phyloP scores from a whole-genome alignment of 257 asterid species.

The Agastache rugosa region DNA sequence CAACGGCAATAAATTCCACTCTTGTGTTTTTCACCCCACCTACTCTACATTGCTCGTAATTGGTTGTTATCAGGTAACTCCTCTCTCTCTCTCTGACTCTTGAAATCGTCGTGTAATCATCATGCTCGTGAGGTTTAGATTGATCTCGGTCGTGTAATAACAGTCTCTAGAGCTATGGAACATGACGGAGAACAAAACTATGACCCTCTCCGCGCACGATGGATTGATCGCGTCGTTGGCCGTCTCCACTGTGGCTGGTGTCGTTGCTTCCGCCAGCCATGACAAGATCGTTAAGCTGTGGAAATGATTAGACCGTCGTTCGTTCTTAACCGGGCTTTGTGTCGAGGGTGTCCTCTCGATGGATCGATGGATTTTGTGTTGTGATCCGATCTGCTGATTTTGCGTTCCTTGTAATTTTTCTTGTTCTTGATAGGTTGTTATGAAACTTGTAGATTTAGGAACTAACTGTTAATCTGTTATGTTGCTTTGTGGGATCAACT shows the following conservation, averaged over 20 bases:
- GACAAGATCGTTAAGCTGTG: slow-evolving; percentile 86
- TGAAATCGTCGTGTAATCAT: background rate
- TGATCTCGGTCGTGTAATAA: background rate
- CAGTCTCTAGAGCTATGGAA: slow-evolving; percentile 96
- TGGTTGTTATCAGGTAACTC: slow-evolving; percentile 90
- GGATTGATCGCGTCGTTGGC: slow-evolving; percentile 84
- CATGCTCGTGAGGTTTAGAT: background rate
- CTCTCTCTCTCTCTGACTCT: slow-evolving; percentile 12
- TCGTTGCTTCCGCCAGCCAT: slow-evolving; percentile 93
- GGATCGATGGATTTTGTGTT: slow-evolving; percentile 6
- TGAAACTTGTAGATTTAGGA: slow-evolving; percentile 36
- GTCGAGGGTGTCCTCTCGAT: background rate
- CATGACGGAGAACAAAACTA: slow-evolving; percentile 77
- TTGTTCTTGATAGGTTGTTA: slow-evolving; percentile 3
- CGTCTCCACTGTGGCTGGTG: slow-evolving; percentile 69
- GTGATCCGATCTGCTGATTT: slow-evolving; percentile 16
- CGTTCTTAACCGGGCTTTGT: background rate
- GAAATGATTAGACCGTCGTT: slow-evolving; percentile 46
- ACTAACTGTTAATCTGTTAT: slow-evolving; percentile 25
- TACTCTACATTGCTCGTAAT: slow-evolving; percentile 81
- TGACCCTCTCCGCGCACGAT: slow-evolving; percentile 84
- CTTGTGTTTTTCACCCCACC: slow-evolving; percentile 93
- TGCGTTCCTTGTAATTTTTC: slow-evolving; percentile 17
- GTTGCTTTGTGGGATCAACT: slow-evolving; percentile 2
- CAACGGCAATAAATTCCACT: slow-evolving; percentile 83